These are phyloP conservation scores for Toxicodendron radicans DNA, from an alignment of 345 rosid genomes.

Conservation along the genomic window DNA sequence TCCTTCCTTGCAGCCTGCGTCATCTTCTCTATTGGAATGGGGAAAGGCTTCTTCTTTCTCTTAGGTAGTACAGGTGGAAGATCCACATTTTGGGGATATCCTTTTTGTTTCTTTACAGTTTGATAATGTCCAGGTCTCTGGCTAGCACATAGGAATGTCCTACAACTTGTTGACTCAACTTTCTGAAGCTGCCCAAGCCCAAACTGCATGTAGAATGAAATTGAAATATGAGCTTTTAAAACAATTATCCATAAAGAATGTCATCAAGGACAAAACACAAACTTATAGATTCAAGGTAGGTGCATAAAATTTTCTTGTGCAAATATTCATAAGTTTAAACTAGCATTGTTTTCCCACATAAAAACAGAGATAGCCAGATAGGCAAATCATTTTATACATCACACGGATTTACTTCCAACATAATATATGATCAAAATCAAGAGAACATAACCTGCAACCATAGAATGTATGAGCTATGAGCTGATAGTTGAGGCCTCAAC, in stretches of 20 bases:
- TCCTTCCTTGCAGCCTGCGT: conserved; percentile 56
- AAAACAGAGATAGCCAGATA: not conserved
- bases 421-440: conserved; percentile 7
- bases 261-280: not conserved
- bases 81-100: conserved; percentile 67
- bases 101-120: conserved; percentile 28
- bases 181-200: conserved; percentile 24
- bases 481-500: conserved; percentile 29
- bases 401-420: conserved; percentile 8
- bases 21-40: conserved; percentile 69
- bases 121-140: conserved; percentile 31
- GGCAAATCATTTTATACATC: not conserved
- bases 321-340: not conserved
- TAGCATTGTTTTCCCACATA: not conserved
- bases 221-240: not conserved
- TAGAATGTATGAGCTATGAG: conserved; percentile 19
- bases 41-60: conserved; percentile 86
- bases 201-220: conserved; percentile 38
- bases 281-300: not conserved
- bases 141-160: conserved; percentile 41
- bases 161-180: conserved; percentile 25
- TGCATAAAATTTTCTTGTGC: not conserved
- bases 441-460: conserved; percentile 40
- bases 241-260: not conserved
- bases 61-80: conserved; percentile 71